Evolutionary conservation across 2,329 filamentous ascomycete species (phyloP).

Genomic region (Ustulina deusta): DNA sequence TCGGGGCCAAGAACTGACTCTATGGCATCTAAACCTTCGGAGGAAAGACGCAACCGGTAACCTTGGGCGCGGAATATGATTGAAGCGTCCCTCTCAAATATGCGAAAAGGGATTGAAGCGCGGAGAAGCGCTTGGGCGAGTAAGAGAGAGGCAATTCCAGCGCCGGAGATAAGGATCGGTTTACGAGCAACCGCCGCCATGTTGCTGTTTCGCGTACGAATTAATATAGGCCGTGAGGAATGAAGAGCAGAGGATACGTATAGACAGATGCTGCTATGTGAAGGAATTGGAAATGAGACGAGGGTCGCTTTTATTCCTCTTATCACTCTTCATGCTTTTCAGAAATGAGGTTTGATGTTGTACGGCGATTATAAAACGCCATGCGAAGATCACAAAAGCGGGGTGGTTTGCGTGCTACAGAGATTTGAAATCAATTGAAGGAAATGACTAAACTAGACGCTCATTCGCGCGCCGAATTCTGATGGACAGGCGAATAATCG

Average conservation of each 20-base stretch:
- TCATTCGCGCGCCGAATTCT: neutral
- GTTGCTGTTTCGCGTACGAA: neutral
- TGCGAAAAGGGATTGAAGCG: slow-evolving; percentile 61
- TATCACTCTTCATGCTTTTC: neutral
- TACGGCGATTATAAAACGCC: slow-evolving; percentile 3
- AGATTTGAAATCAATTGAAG: slow-evolving; percentile 27
- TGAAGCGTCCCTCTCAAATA: slow-evolving; percentile 67
- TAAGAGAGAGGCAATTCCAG: slow-evolving; percentile 58
- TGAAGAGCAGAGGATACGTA: neutral
- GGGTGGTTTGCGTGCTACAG: slow-evolving; percentile 18
- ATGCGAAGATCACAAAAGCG: slow-evolving; percentile 13
- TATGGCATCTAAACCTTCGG: slow-evolving; percentile 64
- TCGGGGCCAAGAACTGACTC: slow-evolving; percentile 66
- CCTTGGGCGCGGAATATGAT: slow-evolving; percentile 70
- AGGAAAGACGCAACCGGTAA: slow-evolving; percentile 55
- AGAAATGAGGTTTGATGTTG: slow-evolving; percentile 5
- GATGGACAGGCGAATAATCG: neutral
- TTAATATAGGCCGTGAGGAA: neutral
- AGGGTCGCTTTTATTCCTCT: neutral
- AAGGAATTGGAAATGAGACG: neutral
- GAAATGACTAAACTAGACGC: neutral
- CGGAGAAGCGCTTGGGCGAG: slow-evolving; percentile 58
- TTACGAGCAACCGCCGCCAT: slow-evolving; percentile 39
- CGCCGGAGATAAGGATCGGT: slow-evolving; percentile 59
- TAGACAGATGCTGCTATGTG: neutral